Conservation (phyloP, 1,284 basidiomycete genomes). For the Pyrrhoderma noxium region DNA sequence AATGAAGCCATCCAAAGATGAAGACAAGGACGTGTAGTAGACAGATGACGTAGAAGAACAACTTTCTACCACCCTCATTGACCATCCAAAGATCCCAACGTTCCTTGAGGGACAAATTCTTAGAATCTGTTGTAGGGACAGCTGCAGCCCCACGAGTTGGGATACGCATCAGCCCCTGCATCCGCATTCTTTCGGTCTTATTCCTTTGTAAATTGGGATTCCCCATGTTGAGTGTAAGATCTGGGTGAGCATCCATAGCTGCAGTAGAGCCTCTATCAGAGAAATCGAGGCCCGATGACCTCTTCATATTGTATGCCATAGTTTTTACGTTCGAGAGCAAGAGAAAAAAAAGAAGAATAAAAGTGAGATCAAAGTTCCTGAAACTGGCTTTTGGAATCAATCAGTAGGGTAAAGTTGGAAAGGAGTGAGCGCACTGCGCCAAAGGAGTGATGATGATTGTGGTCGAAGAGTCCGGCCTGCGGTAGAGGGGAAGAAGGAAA, state of each 20-base stretch:
- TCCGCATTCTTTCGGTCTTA: conserved; percentile 66
- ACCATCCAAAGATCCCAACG: conserved; percentile 77
- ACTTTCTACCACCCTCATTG: conserved; percentile 72
- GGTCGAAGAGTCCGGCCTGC: conserved; percentile 2
- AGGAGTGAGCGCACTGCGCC: conserved; percentile 12
- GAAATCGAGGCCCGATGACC: conserved; percentile 65
- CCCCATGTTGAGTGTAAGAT: conserved; percentile 31
- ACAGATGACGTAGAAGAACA: conserved; percentile 75
- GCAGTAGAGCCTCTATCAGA: conserved; percentile 44
- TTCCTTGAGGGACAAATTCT: conserved; percentile 28
- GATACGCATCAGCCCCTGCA: conserved; percentile 71
- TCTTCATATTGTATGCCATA: conserved; percentile 28
- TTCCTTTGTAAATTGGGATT: conserved; percentile 58
- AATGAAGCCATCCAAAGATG: conserved; percentile 69
- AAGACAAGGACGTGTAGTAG: conserved; percentile 71
- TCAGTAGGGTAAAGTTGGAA: neutral
- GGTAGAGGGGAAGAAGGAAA: conserved; percentile 2
- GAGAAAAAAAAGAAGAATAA: no score
- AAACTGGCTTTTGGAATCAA: neutral
- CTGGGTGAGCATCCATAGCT: conserved; percentile 46
- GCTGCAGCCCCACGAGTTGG: conserved; percentile 32
- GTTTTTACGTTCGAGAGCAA: neutral
- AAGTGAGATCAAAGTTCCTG: no score
- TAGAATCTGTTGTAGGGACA: conserved; percentile 30
- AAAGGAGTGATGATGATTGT: neutral